These are phyloP conservation scores for Ajuga chamaepitys DNA, from an alignment of 257 asterid species.

Conservation along the genomic window DNA sequence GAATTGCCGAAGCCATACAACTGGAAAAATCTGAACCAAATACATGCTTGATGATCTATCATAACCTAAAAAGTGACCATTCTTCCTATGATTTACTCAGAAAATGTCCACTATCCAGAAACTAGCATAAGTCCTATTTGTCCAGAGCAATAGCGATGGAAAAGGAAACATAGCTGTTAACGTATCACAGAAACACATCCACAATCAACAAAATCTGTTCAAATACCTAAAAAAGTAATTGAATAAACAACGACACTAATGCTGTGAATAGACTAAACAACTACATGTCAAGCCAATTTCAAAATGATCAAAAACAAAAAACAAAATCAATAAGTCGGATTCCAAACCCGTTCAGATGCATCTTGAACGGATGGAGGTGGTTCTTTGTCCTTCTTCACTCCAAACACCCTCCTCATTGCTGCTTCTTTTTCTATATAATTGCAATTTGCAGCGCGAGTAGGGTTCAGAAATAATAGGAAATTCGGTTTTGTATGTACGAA, in stretches of 20 bases:
- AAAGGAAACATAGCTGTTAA: not conserved
- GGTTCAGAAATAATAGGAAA: conserved; percentile 11
- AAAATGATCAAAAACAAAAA: not conserved
- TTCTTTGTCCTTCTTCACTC: conserved; percentile 79
- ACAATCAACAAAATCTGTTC: not conserved
- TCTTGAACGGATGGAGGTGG: conserved; percentile 90
- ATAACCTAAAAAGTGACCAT: not conserved
- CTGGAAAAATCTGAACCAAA: not conserved
- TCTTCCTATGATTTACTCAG: not conserved
- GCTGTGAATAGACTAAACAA: not conserved
- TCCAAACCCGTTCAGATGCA: conserved; percentile 75
- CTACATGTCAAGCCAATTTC: not conserved
- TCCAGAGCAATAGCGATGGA: not conserved
- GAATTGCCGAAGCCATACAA: not conserved
- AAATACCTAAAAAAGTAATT: not conserved
- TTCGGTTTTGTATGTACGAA: too few species aligned
- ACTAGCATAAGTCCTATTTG: not conserved
- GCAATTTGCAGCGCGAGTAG: conserved; percentile 8
- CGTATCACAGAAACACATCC: not conserved
- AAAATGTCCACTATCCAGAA: not conserved
- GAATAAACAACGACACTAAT: not conserved
- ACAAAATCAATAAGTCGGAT: not conserved
- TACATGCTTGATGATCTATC: not conserved
- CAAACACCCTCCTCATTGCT: conserved; percentile 86
- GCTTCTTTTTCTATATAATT: not conserved